Evolutionary conservation across 805 yeast species (phyloP), one percentile per base, ranked within the genome.

Genomic region (Candida maris): DNA sequence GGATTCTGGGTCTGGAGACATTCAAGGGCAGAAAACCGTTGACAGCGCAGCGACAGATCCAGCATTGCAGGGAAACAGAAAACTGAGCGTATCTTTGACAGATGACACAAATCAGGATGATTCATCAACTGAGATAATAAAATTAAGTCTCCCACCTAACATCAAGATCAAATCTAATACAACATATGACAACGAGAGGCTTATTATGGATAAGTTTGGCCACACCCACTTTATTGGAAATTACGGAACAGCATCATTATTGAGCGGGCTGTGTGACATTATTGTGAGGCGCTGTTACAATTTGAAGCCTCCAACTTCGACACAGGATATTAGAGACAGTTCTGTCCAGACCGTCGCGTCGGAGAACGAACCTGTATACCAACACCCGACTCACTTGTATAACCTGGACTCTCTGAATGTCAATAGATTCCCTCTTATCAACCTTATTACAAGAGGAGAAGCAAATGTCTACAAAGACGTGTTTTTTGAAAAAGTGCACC

Each of bases 211-310:
- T 42, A 52, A 61, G 16, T 63, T 60, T 38, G 75, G 75, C 4
- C 70, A 68, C 35, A 62, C 71, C 0, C 76, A 71, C 48, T 71
- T 66, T 39, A 64, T 71, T 34, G 76, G 76, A 1, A 61, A 67
- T 15, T 62, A 61, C 13, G 73, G 75, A 17, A 69, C 74, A 1
- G 68, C 72, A 0, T 65, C 71, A 2, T 42, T 70, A 19, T 52
- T 70, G 37, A 66, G 61, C 33, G 67, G 71, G 1, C 41, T 70
- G 6, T 67, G 73, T 41, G 71, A 67, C 42, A 54, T 70, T 15
- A 57, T 70, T 18, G 51, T 66, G n/a, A 62, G 65, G 35, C 49
- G 65, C 14, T 60, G 68, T 0, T 52, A 55, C 14, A 64, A 62
- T 32, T 38, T 49, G 18, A 51, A 54, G 25, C 65, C 70, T 8